phyloP scores from a whole-genome alignment of 768 basidiomycete species.

The Pholiota microspora region DNA sequence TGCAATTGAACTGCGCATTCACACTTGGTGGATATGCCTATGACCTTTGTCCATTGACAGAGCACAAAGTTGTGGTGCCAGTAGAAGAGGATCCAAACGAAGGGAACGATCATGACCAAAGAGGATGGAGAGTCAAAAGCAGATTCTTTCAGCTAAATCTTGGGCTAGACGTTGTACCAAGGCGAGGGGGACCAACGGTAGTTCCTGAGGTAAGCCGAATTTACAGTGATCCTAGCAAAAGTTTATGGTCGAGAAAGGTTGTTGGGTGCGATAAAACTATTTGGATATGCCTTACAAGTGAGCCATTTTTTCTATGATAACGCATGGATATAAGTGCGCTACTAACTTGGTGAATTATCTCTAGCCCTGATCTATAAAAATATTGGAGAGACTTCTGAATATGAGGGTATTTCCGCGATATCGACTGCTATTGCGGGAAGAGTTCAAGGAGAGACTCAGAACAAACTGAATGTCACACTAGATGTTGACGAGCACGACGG shows the following conservation, averaged over 20 bases:
- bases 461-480: background rate
- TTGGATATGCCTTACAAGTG: slow-evolving; percentile 30
- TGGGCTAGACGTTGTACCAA: background rate
- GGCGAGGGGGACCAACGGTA: background rate
- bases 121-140: slow-evolving; percentile 8
- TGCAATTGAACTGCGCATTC: slow-evolving; percentile 19
- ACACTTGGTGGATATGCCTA: slow-evolving; percentile 20
- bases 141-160: slow-evolving; percentile 13
- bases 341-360: too few species aligned
- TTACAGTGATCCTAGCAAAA: background rate
- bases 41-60: slow-evolving; percentile 22
- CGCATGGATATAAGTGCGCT: too few species aligned
- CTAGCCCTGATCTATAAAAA: too few species aligned
- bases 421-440: background rate
- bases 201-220: background rate
- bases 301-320: slow-evolving; percentile 1
- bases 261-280: slow-evolving; percentile 23
- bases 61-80: slow-evolving; percentile 4
- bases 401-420: background rate
- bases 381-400: background rate
- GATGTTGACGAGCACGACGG: background rate
- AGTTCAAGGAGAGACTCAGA: background rate
- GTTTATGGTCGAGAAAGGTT: background rate
- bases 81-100: background rate
- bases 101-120: slow-evolving; percentile 7